Evolutionary conservation across 192 early-diverging fungal species (phyloP), one percentile per base, ranked within the genome.

Genomic region (Cetraspora pellucida): DNA sequence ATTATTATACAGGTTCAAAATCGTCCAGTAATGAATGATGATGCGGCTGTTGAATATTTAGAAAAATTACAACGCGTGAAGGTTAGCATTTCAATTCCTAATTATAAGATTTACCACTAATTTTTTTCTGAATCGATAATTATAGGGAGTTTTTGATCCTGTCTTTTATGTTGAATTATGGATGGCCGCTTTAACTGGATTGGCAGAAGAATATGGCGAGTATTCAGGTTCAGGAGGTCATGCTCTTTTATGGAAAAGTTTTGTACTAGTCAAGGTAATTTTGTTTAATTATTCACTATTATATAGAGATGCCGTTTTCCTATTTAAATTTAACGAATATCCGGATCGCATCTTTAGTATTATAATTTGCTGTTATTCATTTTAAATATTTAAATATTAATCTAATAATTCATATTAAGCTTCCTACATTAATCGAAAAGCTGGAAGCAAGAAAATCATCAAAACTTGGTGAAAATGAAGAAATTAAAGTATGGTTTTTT

Each of bases 91-190:
- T 55, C 23, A 28, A n/a, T 19, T 71, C 31, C 10, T 37, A 37
- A n/a, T 30, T 31, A 37, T 23, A 27, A 52, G 13, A 21, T 10
- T 28, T 27, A 44, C 27, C 16, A 16, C 25, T 59, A 25, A 25
- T 31, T 46, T n/a, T 13, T 68, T 19, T 10, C 17, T 30, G 19
- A 55, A 28, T 55, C 17, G 16, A 72, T 31, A 55, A 55, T 37
- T 44, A 37, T 27, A 74, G 84, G 78, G 79, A 6, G 60, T 77
- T 6, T 81, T 77, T 82, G 82, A 85, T 78, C 80, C 78, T 44
- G 77, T 77, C 2, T 83, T 85, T 75, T 85, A 81, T 67, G 52
- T 83, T 14, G 82, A 85, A 52, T 52, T 85, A 31, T 83, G 82
- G 84, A 49, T 85, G 11, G 50, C 80, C 1, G 78, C 80, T 28